Evolutionary conservation across 2,329 filamentous ascomycete species (phyloP), one percentile per base, ranked within the genome.

Genomic region (Ophiostoma tasmaniense): DNA sequence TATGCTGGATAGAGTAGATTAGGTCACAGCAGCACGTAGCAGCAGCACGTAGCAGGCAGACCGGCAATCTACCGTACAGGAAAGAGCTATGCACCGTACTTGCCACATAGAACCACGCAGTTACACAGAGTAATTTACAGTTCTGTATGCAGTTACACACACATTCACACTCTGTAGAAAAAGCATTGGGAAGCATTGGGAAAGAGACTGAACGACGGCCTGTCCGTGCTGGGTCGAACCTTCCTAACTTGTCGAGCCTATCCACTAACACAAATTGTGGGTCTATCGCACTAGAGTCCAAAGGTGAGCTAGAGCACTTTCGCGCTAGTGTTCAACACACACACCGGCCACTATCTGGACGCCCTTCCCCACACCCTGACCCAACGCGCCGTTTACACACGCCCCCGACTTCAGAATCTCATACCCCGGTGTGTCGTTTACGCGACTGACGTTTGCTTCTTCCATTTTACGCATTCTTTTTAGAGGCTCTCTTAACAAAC

Each of bases 401-500:
- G 59, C 61, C 61, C 61, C 61, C 61, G 4, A 25, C n/a, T 28
- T 33, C 55, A 5, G 22, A 5, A 59, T 13, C 55, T 5, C 10
- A 28, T 17, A n/a, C 61, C 61, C 61, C 20, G 33, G 11, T 61
- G 35, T 59, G 37, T 4, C n/a, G 59, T n/a, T 39, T 37, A 17
- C 61, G 61, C 33, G 55, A 61, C 50, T 62, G 68, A 28, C 68
- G 17, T 52, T 50, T 22, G 37, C 55, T 35, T 61, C 28, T 22
- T 28, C 33, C 6, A 25, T 42, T 55, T 55, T 25, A 59, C 28
- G 61, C 68, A 70, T 70, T 70, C 66, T 67, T 67, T 62, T 37
- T 52, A 62, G 68, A 66, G 68, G 68, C 68, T 70, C 68, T 66
- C 55, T 30, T 28, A 59, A 35, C 50, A 28, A 52, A 64, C 28